Evolutionary conservation across 2,329 filamentous ascomycete genomes (phyloP).

Genomic region (Colletotrichum viniferum): DNA sequence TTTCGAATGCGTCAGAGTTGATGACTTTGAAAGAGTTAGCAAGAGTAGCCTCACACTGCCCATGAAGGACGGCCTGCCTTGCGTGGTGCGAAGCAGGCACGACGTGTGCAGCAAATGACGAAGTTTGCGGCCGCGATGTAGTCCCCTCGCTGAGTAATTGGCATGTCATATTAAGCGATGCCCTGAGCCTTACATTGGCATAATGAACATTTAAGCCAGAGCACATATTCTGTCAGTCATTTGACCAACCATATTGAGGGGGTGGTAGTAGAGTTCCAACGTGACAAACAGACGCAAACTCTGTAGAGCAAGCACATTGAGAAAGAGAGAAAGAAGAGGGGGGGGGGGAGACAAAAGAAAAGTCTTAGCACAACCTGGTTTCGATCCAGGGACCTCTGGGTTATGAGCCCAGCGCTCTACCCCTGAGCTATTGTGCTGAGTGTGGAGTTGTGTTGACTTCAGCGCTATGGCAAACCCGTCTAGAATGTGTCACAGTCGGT

Average conservation of each 20-base stretch:
- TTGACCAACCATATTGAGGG: not conserved
- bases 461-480: not conserved
- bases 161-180: not conserved
- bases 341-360: too few relatives aligned
- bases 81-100: conserved; percentile 33
- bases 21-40: conserved; percentile 54
- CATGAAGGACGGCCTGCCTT: conserved; percentile 65
- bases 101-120: not conserved
- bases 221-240: not conserved
- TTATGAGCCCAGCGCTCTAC: conserved; percentile 25
- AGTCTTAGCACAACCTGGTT: conserved; percentile 1
- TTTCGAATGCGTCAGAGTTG: conserved; percentile 56
- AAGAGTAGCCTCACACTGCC: conserved; percentile 67
- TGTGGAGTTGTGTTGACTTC: not conserved
- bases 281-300: not conserved
- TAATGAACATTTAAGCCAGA: not conserved
- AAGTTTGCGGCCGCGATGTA: not conserved
- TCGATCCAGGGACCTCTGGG: conserved; percentile 22
- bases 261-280: not conserved
- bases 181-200: not conserved
- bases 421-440: conserved; percentile 20
- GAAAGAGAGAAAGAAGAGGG: not conserved
- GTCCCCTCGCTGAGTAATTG: not conserved
- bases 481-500: not conserved
- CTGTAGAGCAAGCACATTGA: not conserved